Base-by-base conservation (phyloP, 768 basidiomycete species). In the Pulveroboletus sp. region DNA sequence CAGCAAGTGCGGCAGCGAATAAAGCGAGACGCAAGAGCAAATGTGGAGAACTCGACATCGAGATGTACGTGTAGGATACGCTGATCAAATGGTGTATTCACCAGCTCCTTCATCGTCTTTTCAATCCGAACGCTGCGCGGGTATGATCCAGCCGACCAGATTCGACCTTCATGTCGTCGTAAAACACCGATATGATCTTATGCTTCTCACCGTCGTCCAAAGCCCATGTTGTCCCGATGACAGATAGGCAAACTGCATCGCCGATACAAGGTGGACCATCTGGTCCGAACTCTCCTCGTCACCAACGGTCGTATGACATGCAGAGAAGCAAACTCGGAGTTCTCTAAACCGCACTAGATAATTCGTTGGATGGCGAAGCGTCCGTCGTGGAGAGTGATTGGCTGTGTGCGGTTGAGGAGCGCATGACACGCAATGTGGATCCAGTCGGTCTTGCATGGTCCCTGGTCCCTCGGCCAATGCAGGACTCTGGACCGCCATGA, bases 291-390 rank as follows among this genome's bases (percentile, higher is more conserved):
- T 28, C 27, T 21, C 21, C 21, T 28, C 27, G 8, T 28, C 27
- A 5, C 27, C 59, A 6, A 47, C 50, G 1, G 65, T 55, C 17
- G 65, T 58, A 47, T 45, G 32, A 35, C 60, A 66, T 1, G 62
- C 56, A 8, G 32, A 35, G 8, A 67, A 38, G 8, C 56, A 17
- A 21, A 21, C 21, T 21, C 21, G 21, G 2, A 3, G 21, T 21
- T 21, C 21, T 21, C 21, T 21, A 21, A 21, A 21, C 3, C 21
- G 21, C 21, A 21, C 21, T 21, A 3, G 21, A 3, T 21, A 21
- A 21, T 21, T 21, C 21, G 21, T 21, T 21, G 21, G 21, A 21
- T 21, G 21, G 21, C 21, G 21, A 21, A 21, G 21, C 21, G 21
- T 21, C 21, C 21, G 21, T 21, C 21, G 21, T 21, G 21, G 21